These are phyloP conservation scores for Phoma sp. DNA, from an alignment of 2,329 filamentous ascomycete species.

Conservation along the genomic window DNA sequence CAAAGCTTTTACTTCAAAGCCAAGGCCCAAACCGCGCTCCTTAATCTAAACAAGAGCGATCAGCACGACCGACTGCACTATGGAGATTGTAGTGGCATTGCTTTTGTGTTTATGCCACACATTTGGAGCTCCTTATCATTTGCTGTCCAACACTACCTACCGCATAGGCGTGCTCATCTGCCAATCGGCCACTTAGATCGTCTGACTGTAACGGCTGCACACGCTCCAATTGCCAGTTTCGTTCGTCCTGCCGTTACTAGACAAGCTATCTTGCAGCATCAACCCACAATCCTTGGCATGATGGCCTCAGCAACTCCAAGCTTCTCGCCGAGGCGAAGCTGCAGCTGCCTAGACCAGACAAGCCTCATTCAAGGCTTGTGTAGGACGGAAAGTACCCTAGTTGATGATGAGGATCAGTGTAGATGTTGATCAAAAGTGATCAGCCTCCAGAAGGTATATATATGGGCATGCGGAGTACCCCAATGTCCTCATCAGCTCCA, in stretches of 20 bases:
- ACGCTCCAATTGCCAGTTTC: slow-evolving; percentile 21
- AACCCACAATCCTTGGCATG: slow-evolving; percentile 23
- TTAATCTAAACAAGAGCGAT: slow-evolving; percentile 37
- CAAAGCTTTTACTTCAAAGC: slow-evolving; percentile 6
- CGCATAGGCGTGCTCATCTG: slow-evolving; percentile 18
- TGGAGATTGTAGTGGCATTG: slow-evolving; percentile 23
- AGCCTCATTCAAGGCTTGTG: slow-evolving; percentile 29
- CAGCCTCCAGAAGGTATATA: slow-evolving; percentile 30
- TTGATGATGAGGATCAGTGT: neutral
- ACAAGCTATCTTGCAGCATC: slow-evolving; percentile 15
- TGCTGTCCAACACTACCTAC: slow-evolving; percentile 23
- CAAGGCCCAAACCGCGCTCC: slow-evolving; percentile 23
- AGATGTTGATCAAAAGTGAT: neutral
- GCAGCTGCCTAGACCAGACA: slow-evolving; percentile 33
- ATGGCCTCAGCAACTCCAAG: slow-evolving; percentile 29
- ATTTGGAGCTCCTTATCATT: slow-evolving; percentile 28
- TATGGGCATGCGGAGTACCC: slow-evolving; percentile 11
- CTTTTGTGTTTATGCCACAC: slow-evolving; percentile 22
- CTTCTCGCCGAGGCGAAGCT: slow-evolving; percentile 25
- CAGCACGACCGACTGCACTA: slow-evolving; percentile 23
- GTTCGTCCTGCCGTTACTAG: slow-evolving; percentile 12
- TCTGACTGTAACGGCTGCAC: slow-evolving; percentile 3
- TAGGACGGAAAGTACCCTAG: slow-evolving; percentile 8
- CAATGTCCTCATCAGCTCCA: slow-evolving; percentile 23
- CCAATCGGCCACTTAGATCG: slow-evolving; percentile 1